A percentile compares a stretch with the other conserved stretches of the same genome.
These are phyloP conservation scores for Stachybotrys chartarum DNA, from an alignment of 2,329 filamentous ascomycete species.

Conservation along the genomic window DNA sequence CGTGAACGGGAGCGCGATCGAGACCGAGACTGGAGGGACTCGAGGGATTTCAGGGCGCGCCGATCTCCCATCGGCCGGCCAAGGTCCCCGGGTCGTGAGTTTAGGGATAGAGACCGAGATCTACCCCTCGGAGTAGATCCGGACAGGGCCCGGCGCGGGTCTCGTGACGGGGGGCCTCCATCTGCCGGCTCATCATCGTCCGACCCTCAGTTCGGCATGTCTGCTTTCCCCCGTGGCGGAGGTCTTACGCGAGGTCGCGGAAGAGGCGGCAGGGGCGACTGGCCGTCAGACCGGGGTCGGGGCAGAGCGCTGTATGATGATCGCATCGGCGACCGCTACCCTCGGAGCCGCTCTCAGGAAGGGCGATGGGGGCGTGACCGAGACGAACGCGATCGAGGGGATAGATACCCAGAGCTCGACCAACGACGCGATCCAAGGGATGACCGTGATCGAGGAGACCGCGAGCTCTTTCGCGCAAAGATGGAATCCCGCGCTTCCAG, in stretches of 20 bases:
- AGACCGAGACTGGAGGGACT: constrained; percentile 38
- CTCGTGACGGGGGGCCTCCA: constrained; percentile 61
- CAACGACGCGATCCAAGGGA: constrained; percentile 37
- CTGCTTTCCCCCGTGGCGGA: constrained; percentile 46
- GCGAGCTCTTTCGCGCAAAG: constrained; percentile 41
- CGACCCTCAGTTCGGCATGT: constrained; percentile 52
- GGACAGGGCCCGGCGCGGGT: constrained; percentile 59
- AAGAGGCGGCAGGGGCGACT: constrained; percentile 35
- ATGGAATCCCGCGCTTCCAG: constrained; percentile 39
- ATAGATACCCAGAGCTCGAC: constrained; percentile 33
- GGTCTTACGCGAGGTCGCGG: constrained; percentile 49
- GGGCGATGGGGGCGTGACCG: constrained; percentile 51
- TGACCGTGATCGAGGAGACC: constrained; percentile 38
- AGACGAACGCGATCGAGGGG: constrained; percentile 44
- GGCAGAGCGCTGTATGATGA: constrained; percentile 55
- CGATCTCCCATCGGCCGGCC: constrained; percentile 53
- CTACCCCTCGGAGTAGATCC: constrained; percentile 57
- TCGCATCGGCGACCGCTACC: constrained; percentile 48
- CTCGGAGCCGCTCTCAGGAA: constrained; percentile 59
- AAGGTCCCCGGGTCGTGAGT: constrained; percentile 62
- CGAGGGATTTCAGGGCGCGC: constrained; percentile 33
- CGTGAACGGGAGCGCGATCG: constrained; percentile 49
- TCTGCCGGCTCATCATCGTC: constrained; percentile 66
- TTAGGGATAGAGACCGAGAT: constrained; percentile 52
- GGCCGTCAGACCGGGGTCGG: constrained; percentile 39